Base-by-base conservation (phyloP, 192 early-diverging fungal genomes). In the Coemansia sp. region DNA sequence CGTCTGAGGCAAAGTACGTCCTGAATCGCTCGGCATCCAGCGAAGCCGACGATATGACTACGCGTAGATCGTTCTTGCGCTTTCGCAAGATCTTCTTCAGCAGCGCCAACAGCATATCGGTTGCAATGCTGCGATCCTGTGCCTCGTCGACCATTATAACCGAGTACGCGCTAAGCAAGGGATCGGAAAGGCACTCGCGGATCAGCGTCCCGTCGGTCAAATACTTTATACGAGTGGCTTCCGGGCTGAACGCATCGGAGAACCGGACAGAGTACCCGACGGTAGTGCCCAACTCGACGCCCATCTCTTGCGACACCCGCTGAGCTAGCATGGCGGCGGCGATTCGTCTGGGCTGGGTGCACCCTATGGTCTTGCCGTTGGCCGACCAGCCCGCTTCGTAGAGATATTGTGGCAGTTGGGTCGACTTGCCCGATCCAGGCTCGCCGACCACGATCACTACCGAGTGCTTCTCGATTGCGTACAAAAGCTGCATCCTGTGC, bases 231-330 rank as follows among this genome's bases (percentile, higher is more conserved):
- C 97, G 94, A 50, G 85, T 88, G 8, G 91, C 93, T 56, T 91
- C 88, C 1, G 94, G 88, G 33, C 88, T 87, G 11, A 91, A 95
- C 56, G 91, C 91, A 62, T 97, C 94, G 64, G 97, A 93, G 64
- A 99, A 99, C 64, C 95, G 92, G 68, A 99, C 96, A 2, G 94
- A 93, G 74, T 97, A 99, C 9, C 96, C 96, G 47, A 99, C 95
- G 62, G 96, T 94, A 39, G 94, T 86, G 25, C 97, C 97, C 8
- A 96, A 68, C 43, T 92, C 86, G 42, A 92, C 93, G 48, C 91
- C 93, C 37, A 96, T 93, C 72, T 97, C 95, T 75, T 96, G 92
- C 0, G 93, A 88, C 0, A 97, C 95, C 72, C 95, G 93, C 64
- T 97, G 94, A 9, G 97, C 95, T 6, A 99, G 94, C 36, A 94